phyloP scores from a whole-genome alignment of 2,329 filamentous ascomycete species.

The Neofusicoccum parvum region DNA sequence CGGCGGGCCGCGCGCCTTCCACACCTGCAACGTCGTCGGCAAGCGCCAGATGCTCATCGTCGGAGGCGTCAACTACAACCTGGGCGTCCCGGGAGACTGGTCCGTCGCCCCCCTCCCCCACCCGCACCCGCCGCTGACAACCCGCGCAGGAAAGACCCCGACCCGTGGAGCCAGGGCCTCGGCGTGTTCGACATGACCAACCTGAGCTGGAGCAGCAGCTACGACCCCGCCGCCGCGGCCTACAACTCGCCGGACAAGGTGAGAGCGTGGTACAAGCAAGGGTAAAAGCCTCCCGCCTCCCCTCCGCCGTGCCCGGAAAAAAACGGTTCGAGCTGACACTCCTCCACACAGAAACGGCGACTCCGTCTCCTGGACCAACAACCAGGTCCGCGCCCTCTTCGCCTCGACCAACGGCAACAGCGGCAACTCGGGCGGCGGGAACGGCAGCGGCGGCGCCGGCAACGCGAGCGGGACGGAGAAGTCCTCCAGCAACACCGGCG shows the following conservation, averaged over 20 bases:
- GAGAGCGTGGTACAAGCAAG: background rate
- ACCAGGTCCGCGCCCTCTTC: too few species aligned
- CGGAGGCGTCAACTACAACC: background rate
- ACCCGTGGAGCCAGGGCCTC: background rate
- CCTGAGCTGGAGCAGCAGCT: background rate
- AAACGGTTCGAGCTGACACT: too few species aligned
- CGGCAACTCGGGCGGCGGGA: too few species aligned
- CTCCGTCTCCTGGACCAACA: too few species aligned
- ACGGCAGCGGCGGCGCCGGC: too few species aligned
- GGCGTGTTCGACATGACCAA: constrained; percentile 6
- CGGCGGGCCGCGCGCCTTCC: background rate
- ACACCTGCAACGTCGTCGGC: background rate
- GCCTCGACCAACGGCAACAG: too few species aligned
- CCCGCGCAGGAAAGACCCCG: background rate
- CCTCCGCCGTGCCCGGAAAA: too few species aligned
- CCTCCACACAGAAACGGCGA: too few species aligned
- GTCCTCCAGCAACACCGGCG: too few species aligned
- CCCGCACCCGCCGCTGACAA: too few species aligned
- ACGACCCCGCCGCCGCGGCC: background rate
- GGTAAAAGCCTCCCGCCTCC: background rate
- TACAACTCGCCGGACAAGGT: constrained; percentile 6
- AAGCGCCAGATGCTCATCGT: constrained; percentile 11
- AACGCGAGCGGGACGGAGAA: too few species aligned
- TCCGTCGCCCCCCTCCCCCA: background rate
- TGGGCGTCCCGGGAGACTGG: too few species aligned